phyloP scores from a whole-genome alignment of 345 rosid genomes.

The Hirschfeldia incana region DNA sequence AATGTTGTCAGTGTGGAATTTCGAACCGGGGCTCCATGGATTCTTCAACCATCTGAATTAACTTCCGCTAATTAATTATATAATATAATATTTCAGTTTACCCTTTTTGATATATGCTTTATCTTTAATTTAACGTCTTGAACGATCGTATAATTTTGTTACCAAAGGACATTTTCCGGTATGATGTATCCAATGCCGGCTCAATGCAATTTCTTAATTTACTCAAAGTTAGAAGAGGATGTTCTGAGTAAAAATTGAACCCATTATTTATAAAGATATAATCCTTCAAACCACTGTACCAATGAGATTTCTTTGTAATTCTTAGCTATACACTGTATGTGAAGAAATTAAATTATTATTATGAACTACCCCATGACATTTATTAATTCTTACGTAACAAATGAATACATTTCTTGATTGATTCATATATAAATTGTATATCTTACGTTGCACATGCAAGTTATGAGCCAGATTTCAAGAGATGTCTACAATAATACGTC shows the following conservation, averaged over 20 bases:
- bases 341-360: neutral
- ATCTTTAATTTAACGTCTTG: neutral
- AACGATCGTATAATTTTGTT: neutral
- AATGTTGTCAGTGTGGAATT: neutral
- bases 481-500: constrained; percentile 32
- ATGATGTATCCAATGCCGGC: too few species aligned
- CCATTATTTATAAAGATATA: neutral
- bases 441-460: constrained; percentile 34
- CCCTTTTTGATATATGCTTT: neutral
- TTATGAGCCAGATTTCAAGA: constrained; percentile 37
- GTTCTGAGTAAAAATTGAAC: neutral
- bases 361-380: neutral
- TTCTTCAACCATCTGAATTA: constrained; percentile 2
- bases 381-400: neutral
- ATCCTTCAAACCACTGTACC: neutral
- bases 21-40: constrained; percentile 15
- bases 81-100: neutral
- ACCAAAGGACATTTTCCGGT: too few species aligned
- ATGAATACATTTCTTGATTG: neutral
- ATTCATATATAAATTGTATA: constrained; percentile 18
- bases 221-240: neutral
- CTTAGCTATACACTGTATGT: neutral
- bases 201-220: neutral
- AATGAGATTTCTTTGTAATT: neutral
- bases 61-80: neutral